These are phyloP conservation scores for Chalaropsis thielavioides DNA, from an alignment of 2,329 filamentous ascomycete genomes.

Conservation along the genomic window DNA sequence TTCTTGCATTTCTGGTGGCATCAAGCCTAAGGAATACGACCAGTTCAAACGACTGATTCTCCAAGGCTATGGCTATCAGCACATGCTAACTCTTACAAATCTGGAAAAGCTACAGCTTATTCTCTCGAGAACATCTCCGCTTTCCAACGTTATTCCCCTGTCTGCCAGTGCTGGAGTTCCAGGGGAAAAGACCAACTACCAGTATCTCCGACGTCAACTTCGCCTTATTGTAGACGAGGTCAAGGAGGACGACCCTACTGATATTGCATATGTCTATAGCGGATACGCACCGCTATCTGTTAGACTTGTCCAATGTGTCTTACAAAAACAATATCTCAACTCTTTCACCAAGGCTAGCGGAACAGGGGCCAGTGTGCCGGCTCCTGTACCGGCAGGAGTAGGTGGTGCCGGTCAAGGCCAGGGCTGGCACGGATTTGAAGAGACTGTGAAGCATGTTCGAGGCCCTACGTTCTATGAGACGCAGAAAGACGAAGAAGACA, in stretches of 20 bases:
- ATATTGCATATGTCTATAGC: conserved; percentile 95
- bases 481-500: conserved; percentile 86
- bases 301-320: conserved; percentile 76
- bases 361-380: conserved; percentile 21
- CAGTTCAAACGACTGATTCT: conserved; percentile 75
- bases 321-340: conserved; percentile 77
- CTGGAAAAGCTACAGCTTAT: conserved; percentile 85
- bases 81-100: conserved; percentile 74
- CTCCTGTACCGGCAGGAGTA: conserved; percentile 23
- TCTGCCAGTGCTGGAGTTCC: conserved; percentile 39
- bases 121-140: conserved; percentile 58
- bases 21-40: conserved; percentile 79
- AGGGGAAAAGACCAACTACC: conserved; percentile 77
- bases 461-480: conserved; percentile 84
- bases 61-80: conserved; percentile 89
- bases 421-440: conserved; percentile 89
- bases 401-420: conserved; percentile 45
- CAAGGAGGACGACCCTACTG: conserved; percentile 83
- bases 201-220: conserved; percentile 69
- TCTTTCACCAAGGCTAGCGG: conserved; percentile 52
- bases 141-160: conserved; percentile 70
- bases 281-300: conserved; percentile 90
- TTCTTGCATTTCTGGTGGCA: conserved; percentile 75
- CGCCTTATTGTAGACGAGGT: conserved; percentile 91
- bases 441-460: conserved; percentile 71